Evolutionary conservation across 306 rosid species (phyloP).

Genomic region (Vigna trinervia): DNA sequence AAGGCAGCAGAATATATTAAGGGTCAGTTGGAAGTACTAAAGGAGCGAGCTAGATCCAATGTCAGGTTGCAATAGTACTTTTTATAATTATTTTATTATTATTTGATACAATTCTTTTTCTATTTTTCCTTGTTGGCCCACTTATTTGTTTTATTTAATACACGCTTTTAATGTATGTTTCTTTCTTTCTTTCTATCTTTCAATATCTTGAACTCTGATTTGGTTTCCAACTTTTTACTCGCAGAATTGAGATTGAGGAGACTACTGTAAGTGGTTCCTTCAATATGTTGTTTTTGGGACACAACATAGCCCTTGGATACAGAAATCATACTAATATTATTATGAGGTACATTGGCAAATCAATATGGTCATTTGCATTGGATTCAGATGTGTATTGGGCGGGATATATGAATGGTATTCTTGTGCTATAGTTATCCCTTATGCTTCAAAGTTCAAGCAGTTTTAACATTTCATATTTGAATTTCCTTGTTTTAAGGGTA

Average conservation of each 20-base stretch:
- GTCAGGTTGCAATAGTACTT: slow-evolving; percentile 57
- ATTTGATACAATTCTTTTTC: slow-evolving; percentile 8
- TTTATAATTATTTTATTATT: not conserved
- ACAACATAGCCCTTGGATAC: slow-evolving; percentile 80
- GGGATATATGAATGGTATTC: slow-evolving; percentile 12
- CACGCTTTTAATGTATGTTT: not conserved
- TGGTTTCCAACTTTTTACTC: slow-evolving; percentile 20
- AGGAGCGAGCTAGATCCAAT: slow-evolving; percentile 71
- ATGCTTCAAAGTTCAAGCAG: not conserved
- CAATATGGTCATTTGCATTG: slow-evolving; percentile 25
- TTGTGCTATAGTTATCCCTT: slow-evolving; percentile 4
- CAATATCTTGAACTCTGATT: not conserved
- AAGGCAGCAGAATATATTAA: slow-evolving; percentile 81
- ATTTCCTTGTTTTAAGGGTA: slow-evolving; percentile 14
- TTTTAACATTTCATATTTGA: slow-evolving; percentile 7
- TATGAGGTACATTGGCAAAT: slow-evolving; percentile 67
- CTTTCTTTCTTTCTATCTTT: not conserved
- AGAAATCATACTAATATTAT: slow-evolving; percentile 81
- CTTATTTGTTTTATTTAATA: not conserved
- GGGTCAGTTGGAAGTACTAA: slow-evolving; percentile 68
- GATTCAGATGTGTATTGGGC: slow-evolving; percentile 20
- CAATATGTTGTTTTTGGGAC: slow-evolving; percentile 84
- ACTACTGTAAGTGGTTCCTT: slow-evolving; percentile 84
- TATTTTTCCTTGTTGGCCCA: not conserved
- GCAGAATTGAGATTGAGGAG: slow-evolving; percentile 96